phyloP scores from a whole-genome alignment of 106 monocot genomes.

The Platanthera zijinensis region DNA sequence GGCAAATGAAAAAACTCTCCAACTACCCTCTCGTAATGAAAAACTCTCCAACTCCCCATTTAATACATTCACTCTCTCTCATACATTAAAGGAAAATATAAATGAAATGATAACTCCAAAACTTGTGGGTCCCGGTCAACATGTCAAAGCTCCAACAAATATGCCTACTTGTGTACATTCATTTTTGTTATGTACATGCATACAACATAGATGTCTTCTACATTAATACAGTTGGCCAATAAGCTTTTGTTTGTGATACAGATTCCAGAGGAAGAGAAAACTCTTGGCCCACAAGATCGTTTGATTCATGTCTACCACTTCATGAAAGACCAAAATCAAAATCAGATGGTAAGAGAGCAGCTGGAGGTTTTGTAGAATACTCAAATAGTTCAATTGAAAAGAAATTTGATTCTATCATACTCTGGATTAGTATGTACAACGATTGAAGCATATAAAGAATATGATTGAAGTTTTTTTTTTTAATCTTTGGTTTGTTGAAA shows the following conservation, averaged over 20 bases:
- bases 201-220: background rate
- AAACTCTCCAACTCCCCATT: too few relatives aligned
- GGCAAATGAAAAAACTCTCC: too few relatives aligned
- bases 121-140: too few relatives aligned
- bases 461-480: background rate
- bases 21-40: too few relatives aligned
- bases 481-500: background rate
- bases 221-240: background rate
- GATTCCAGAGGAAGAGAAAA: constrained; percentile 99
- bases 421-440: background rate
- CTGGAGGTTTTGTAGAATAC: background rate
- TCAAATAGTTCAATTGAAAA: background rate
- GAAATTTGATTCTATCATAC: background rate
- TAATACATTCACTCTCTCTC: too few relatives aligned
- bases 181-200: background rate
- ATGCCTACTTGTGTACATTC: background rate
- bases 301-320: constrained; percentile 99
- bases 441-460: background rate
- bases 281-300: constrained; percentile 78
- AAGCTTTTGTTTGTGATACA: constrained; percentile 17
- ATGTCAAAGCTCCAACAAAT: too few relatives aligned
- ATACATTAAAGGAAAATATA: too few relatives aligned
- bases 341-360: constrained; percentile 42
- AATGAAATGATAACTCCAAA: too few relatives aligned
- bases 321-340: constrained; percentile 75